These are phyloP conservation scores for Balansia obtecta DNA, from an alignment of 2,329 filamentous ascomycete genomes.

Conservation along the genomic window DNA sequence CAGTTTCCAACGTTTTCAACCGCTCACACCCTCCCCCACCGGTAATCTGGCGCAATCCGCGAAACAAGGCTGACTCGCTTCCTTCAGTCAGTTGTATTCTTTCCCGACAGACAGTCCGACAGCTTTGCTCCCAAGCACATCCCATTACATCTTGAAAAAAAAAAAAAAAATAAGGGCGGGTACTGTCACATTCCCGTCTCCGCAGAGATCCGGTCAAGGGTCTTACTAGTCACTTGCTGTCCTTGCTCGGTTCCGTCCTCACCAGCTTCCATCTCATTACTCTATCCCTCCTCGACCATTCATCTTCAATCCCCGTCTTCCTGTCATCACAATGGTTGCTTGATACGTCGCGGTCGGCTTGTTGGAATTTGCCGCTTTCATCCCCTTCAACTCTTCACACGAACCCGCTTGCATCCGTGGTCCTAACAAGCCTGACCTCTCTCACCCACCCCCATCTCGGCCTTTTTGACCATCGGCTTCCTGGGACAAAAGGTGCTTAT, in stretches of 20 bases:
- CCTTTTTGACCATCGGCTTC: neutral
- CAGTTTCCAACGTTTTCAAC: too few species aligned
- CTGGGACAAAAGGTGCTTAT: neutral
- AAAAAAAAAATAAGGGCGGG: too few species aligned
- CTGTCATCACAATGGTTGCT: neutral
- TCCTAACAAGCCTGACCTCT: neutral
- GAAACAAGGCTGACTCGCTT: neutral
- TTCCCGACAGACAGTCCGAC: too few species aligned
- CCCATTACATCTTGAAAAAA: neutral
- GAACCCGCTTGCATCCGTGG: neutral
- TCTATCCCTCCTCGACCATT: neutral
- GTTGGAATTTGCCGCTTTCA: neutral
- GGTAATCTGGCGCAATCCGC: too few species aligned
- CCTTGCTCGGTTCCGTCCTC: neutral
- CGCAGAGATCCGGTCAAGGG: neutral
- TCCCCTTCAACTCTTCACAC: neutral
- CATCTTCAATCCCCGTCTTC: neutral
- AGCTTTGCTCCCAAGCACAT: too few species aligned
- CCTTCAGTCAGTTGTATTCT: neutral
- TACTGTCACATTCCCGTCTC: neutral
- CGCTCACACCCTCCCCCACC: too few species aligned
- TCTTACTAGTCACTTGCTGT: neutral
- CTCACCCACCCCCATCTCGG: neutral
- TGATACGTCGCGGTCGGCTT: neutral
- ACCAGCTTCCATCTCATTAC: too few species aligned